Conservation (phyloP, 495 filamentous ascomycete species). For the Immersiella caudata region DNA sequence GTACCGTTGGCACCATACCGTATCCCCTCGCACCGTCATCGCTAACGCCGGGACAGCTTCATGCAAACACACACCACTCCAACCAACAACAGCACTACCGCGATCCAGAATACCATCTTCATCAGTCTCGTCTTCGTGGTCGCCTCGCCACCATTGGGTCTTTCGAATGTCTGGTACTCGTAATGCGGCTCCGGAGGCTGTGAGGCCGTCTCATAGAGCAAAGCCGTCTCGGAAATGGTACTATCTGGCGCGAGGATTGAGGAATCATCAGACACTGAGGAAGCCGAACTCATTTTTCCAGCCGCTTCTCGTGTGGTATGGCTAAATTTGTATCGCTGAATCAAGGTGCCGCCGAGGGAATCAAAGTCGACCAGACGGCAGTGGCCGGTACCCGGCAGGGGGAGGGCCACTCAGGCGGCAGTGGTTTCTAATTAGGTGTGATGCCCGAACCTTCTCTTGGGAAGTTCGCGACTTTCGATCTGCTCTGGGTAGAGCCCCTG, state of each 20-base stretch:
- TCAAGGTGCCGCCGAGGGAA: too few species aligned
- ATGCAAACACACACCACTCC: constrained; percentile 19
- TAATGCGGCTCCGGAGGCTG: background rate
- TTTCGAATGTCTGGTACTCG: constrained; percentile 12
- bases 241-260: background rate
- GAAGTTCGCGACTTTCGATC: too few species aligned
- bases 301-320: background rate
- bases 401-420: too few species aligned
- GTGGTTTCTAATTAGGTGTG: too few species aligned
- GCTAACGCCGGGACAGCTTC: constrained; percentile 4
- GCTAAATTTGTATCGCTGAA: background rate
- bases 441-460: too few species aligned
- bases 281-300: constrained; percentile 3
- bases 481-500: background rate
- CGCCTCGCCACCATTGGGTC: background rate
- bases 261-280: constrained; percentile 9
- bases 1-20: too few species aligned
- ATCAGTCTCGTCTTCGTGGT: background rate
- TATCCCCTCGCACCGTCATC: background rate
- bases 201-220: background rate
- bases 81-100: constrained; percentile 14
- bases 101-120: constrained; percentile 13
- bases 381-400: too few species aligned
- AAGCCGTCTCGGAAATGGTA: background rate
- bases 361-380: too few species aligned